phyloP scores from a whole-genome alignment of 1,284 basidiomycete species.

The Coniferiporia weirii region DNA sequence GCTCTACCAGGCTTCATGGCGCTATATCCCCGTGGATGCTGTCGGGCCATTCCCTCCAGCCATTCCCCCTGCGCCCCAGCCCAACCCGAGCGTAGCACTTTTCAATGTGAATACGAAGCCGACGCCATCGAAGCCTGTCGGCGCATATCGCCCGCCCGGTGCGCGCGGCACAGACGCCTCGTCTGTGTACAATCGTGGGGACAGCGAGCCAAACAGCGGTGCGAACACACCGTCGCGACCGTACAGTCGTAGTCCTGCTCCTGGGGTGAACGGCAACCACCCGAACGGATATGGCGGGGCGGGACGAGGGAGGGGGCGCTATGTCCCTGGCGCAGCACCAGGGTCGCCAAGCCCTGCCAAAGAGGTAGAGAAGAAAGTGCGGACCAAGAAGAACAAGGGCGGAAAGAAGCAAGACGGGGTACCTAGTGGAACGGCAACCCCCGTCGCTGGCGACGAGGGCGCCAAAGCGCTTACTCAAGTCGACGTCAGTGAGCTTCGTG shows the following conservation, averaged over 20 bases:
- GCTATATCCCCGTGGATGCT: conserved; percentile 64
- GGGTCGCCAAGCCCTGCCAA: conserved; percentile 40
- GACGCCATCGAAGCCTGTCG: conserved; percentile 57
- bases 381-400: conserved; percentile 50
- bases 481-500: conserved; percentile 19
- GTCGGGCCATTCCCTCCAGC: conserved; percentile 67
- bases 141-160: conserved; percentile 88
- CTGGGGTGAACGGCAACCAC: conserved; percentile 29
- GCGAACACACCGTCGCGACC: conserved; percentile 54
- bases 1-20: conserved; percentile 86
- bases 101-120: conserved; percentile 38
- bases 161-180: conserved; percentile 85
- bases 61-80: conserved; percentile 72
- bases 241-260: conserved; percentile 57
- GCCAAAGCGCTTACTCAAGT: conserved; percentile 28
- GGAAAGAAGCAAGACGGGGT: conserved; percentile 45
- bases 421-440: conserved; percentile 23
- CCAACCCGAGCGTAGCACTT: conserved; percentile 53
- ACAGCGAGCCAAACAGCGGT: conserved; percentile 42
- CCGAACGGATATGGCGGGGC: conserved; percentile 27
- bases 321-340: conserved; percentile 67
- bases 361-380: conserved; percentile 37
- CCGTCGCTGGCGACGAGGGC: conserved; percentile 25
- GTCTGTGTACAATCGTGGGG: conserved; percentile 77
- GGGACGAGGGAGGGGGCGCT: conserved; percentile 29